These are phyloP conservation scores for Penicillium subrubescens DNA, from an alignment of 495 filamentous ascomycete genomes.

Conservation along the genomic window DNA sequence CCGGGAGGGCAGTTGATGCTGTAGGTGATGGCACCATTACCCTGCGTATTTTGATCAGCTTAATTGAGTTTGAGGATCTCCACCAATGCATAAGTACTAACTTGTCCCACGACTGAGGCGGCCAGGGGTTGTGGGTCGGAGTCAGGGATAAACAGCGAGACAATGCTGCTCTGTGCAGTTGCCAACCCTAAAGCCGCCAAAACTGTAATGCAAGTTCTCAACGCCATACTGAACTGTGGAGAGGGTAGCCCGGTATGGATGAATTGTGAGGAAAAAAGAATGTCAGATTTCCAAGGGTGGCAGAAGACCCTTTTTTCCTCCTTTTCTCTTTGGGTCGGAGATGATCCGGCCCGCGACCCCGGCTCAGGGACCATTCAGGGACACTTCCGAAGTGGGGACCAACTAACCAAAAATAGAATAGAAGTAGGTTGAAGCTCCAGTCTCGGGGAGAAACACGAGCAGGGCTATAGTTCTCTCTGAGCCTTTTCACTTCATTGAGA, in stretches of 20 bases:
- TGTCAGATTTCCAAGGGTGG: neutral
- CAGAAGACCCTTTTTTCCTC: neutral
- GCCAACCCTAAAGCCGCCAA: constrained; percentile 23
- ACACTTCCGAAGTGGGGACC: neutral
- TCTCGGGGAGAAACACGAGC: neutral
- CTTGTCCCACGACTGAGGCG: constrained; percentile 43
- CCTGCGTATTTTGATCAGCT: constrained; percentile 19
- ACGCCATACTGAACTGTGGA: neutral
- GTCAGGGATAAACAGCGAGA: constrained; percentile 39
- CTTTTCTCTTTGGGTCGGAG: neutral
- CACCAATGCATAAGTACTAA: constrained; percentile 8
- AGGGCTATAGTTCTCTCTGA: neutral
- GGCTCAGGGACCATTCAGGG: neutral
- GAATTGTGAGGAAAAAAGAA: neutral
- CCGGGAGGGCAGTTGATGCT: constrained; percentile 41
- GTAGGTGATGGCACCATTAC: constrained; percentile 42
- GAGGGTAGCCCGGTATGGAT: neutral
- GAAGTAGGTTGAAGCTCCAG: neutral
- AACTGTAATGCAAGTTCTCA: constrained; percentile 3
- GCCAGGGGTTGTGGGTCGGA: constrained; percentile 38
- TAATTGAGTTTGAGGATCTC: neutral
- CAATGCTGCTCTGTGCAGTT: constrained; percentile 32
- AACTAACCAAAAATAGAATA: neutral
- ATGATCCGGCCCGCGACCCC: neutral
- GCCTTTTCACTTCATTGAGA: no score